Evolutionary conservation across 441 rosid genomes (phyloP), one percentile per base, ranked within the genome.

Genomic region (Breynia disticha): DNA sequence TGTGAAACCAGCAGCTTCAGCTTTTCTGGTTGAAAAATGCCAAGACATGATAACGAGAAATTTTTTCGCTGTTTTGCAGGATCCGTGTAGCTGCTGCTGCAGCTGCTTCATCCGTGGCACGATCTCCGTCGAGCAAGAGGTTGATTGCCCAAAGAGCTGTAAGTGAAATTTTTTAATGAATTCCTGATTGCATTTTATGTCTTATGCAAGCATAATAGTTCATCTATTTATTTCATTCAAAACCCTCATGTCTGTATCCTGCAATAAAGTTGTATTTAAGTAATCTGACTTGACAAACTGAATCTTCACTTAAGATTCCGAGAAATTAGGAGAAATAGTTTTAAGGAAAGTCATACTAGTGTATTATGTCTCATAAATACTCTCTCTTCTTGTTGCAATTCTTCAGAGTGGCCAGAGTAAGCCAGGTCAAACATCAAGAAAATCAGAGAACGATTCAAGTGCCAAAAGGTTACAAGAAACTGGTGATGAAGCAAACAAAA

Each of bases 81-180:
- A 93, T 93, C 59, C 94, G 96, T 41, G 99, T 93, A 39, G 98
- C 95, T 28, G 97, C 99, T 14, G 99, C 97, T 10, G 99, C 99
- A 0, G 98, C 97, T 51, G 98, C 95, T 52, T 91, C 98, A 43
- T 86, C 82, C 13, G 82, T 86, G 66, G 99, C 96, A 1, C 71
- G 99, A 55, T 78, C 85, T 63, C 99, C 98, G 48, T 89, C 98
- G 71, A 74, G 74, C 60, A 70, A 97, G 66, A 80, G 86, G 70
- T 55, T 93, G 48, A 76, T 67, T 52, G 71, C 68, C 46, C 82
- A 79, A 54, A 91, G 75, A 75, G 61, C 79, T 48, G 96, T 85
- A 74, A 81, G 95, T 70, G 46, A 22, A 64, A 64, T 19, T 17
- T 15, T 47, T 6, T 11, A 9, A 15, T 15, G n/a, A 11, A 11